Evolutionary conservation across 2,329 filamentous ascomycete species (phyloP), one percentile per base, ranked within the genome.

Genomic region (Stachybotrys chlorohalonatus): DNA sequence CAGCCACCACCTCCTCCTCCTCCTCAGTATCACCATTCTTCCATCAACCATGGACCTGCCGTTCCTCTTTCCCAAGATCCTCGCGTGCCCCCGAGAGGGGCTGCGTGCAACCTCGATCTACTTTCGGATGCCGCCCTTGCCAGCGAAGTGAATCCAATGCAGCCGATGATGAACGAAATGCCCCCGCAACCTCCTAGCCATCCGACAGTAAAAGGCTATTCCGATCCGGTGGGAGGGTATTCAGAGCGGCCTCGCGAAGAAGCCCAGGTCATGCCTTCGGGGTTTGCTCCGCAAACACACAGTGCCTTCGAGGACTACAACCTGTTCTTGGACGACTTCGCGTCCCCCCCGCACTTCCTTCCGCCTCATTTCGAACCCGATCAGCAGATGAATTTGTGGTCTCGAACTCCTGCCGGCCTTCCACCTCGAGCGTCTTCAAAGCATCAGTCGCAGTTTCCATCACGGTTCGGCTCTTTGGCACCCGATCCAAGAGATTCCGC

Each of bases 101-200:
- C 71, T 15, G 78, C 77, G 2, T 82, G 80, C 62, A 83, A 83
- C 58, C 70, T 84, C 42, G 80, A 83, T 57, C 70, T 84, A 9
- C 68, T 84, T 16, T 83, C 80, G 6, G 80, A 83, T 63, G 80
- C 80, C n/a, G 80, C 80, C 7, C 75, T 81, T 16, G 78, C 77
- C n/a, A 80, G 77, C 55, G 78, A 81, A 59, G 76, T 79, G 30
- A 75, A 73, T 57, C 69, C 73, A n/a, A 76, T 81, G 60, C 77
- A 76, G 55, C 71, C 75, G 24, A 75, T 79, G 66, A 73, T 80
- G 60, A 63, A 73, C 9, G 76, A 76, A 30, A 67, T 78, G 32
- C 65, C 57, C 11, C 76, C 76, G 50, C 68, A 73, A 42, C 63
- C 69, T 6, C 59, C 62, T 11, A 69, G 69, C 8, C 68, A 79